Conservation (phyloP, 345 rosid genomes). For the Noccaea caerulescens region DNA sequence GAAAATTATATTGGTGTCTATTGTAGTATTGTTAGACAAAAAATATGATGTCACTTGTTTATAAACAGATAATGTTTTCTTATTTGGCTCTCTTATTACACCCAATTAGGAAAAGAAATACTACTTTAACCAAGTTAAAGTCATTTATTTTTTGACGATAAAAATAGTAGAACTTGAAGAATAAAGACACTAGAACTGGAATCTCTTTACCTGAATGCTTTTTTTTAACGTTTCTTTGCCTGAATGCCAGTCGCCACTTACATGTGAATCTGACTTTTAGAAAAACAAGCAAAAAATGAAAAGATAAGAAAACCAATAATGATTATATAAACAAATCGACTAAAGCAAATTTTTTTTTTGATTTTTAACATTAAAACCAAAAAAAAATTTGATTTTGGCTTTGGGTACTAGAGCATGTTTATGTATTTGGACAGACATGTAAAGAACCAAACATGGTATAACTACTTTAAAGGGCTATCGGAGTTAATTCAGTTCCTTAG, state of each 20-base stretch:
- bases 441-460: neutral
- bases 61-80: neutral
- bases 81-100: neutral
- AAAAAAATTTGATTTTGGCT: neutral
- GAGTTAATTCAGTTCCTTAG: neutral
- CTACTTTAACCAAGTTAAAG: slow-evolving; percentile 20
- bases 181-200: slow-evolving; percentile 31
- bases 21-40: neutral
- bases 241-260: neutral
- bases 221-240: neutral
- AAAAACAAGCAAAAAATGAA: slow-evolving; percentile 16
- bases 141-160: neutral
- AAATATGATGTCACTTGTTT: neutral
- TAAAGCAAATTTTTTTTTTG: neutral
- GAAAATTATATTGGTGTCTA: neutral
- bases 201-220: slow-evolving; percentile 24
- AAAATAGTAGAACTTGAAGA: slow-evolving; percentile 1
- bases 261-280: slow-evolving; percentile 23
- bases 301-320: neutral
- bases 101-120: neutral
- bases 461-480: neutral
- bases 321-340: too few relatives aligned
- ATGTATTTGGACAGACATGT: neutral
- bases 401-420: slow-evolving; percentile 2
- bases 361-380: too few relatives aligned